Base-by-base conservation (phyloP, 2,329 filamentous ascomycete species). In the Malbranchea cinnamomea region DNA sequence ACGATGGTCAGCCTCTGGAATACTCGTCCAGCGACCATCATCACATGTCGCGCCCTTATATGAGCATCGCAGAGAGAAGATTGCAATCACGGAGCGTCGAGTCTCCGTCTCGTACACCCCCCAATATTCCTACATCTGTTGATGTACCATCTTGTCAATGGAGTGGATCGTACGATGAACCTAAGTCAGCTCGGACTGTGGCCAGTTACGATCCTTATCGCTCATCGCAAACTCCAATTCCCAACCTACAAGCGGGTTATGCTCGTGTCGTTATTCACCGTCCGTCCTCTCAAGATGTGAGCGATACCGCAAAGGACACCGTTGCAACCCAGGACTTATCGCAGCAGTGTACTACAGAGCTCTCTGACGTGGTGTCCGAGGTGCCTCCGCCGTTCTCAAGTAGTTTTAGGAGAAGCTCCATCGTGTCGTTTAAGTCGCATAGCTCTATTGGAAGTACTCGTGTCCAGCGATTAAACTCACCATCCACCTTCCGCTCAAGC, bases 11-110 rank as follows among this genome's bases (percentile, higher is more conserved):
- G 17, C 70, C 79, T 13, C 60, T 94, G 32, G 71, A 71, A n/a
- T 79, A 89, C 48, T 93, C 87, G 1, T 69, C 77, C 33, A 93
- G 84, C 53, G 87, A 95, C 47, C 89, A 91, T 44, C 87, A 94
- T 45, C 83, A 91, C 45, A 68, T 80, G 15, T 56, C 54, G n/a
- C 48, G 47, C 14, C 45, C 47, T 6, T 29, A 47, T 11, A 43
- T 39, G 3, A 59, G 49, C 39, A 45, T 48, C n/a, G 44, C 43
- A 5, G 42, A 41, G 15, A 48, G 42, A 28, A 45, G 41, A 35
- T 45, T 38, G 37, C 49, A 38, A 36, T 60, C 42, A 18, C 42
- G 37, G 12, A 41, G 41, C 7, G 30, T 40, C 1, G 41, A 46
- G 23, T 36, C 33, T 9, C 42, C 36, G 19, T 36, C 41, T 3